Conservation (phyloP, 805 yeast species). For the Yueomyces sinensis region DNA sequence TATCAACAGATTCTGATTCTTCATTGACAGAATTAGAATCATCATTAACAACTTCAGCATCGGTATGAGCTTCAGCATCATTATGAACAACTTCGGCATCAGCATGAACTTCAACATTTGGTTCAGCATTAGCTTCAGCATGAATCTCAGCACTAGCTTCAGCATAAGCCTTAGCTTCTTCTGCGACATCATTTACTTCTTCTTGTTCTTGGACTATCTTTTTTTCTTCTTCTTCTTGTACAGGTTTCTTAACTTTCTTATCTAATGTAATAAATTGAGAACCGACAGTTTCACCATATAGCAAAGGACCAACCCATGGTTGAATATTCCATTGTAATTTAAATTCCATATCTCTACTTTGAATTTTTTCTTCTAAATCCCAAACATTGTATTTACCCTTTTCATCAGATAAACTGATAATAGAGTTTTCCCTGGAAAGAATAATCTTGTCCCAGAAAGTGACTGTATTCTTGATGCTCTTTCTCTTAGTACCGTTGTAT, state of each 20-base stretch:
- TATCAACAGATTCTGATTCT: too few relatives aligned
- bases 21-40: too few relatives aligned
- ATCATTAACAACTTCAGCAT: too few relatives aligned
- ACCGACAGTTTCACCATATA: constrained; percentile 45
- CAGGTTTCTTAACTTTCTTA: constrained; percentile 1
- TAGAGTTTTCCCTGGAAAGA: constrained; percentile 42
- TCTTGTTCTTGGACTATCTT: too few relatives aligned
- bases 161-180: too few relatives aligned
- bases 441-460: constrained; percentile 89
- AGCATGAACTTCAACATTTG: too few relatives aligned
- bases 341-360: constrained; percentile 52
- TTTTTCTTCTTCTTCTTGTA: too few relatives aligned
- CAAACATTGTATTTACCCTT: constrained; percentile 75
- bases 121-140: too few relatives aligned
- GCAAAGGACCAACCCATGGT: constrained; percentile 75
- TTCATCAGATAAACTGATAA: constrained; percentile 34
- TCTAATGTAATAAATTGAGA: constrained; percentile 4
- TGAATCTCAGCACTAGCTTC: too few relatives aligned
- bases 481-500: constrained; percentile 37
- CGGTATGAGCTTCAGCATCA: too few relatives aligned
- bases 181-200: too few relatives aligned
- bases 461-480: constrained; percentile 43
- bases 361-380: constrained; percentile 54
- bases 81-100: too few relatives aligned
- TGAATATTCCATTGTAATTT: constrained; percentile 84